These are phyloP conservation scores for Hirschfeldia incana DNA, from an alignment of 345 rosid species.

Conservation along the genomic window DNA sequence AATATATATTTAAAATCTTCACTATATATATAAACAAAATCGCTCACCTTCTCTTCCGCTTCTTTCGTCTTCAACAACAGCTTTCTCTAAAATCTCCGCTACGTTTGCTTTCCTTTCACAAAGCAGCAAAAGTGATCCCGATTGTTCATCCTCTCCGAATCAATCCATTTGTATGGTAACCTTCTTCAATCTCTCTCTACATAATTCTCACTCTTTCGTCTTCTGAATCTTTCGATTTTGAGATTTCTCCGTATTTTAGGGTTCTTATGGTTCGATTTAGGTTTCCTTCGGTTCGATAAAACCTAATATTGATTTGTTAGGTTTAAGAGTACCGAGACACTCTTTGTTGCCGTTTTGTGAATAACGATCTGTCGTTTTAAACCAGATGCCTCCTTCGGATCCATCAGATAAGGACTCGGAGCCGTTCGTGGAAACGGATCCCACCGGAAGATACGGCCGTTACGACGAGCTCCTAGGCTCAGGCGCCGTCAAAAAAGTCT, in stretches of 20 bases:
- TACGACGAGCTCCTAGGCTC: constrained; percentile 64
- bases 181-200: constrained; percentile 3
- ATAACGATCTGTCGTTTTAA: background rate
- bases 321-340: background rate
- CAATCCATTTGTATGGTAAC: constrained; percentile 29
- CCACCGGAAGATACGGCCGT: constrained; percentile 77
- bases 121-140: background rate
- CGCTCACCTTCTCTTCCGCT: constrained; percentile 27
- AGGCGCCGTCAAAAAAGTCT: constrained; percentile 79
- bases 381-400: constrained; percentile 56
- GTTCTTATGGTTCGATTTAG: background rate
- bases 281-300: background rate
- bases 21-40: constrained; percentile 3
- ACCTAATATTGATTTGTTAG: too few species aligned
- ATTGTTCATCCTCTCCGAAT: background rate
- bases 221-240: constrained; percentile 10
- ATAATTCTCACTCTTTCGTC: background rate
- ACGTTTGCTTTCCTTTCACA: constrained; percentile 14
- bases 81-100: constrained; percentile 5
- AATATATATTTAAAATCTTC: background rate
- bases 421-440: constrained; percentile 71
- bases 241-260: background rate
- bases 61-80: constrained; percentile 26
- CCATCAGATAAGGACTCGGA: constrained; percentile 56
- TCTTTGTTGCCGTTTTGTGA: background rate